Conservation (phyloP, 1,284 basidiomycete species). For the Garcileccinum viscosum region DNA sequence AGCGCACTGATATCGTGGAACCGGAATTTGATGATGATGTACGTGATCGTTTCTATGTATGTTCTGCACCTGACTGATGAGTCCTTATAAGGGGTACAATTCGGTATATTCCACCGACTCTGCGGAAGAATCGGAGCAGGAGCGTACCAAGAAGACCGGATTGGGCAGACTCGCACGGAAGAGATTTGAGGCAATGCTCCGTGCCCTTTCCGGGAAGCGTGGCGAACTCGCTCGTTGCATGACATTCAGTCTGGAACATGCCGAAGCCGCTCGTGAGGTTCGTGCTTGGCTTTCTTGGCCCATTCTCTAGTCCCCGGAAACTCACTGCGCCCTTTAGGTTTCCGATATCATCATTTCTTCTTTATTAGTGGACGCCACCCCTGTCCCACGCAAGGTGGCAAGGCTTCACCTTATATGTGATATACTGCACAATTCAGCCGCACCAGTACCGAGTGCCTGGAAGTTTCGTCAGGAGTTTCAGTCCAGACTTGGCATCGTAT, state of each 20-base stretch:
- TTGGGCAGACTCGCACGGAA: slow-evolving; percentile 81
- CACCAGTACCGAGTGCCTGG: slow-evolving; percentile 88
- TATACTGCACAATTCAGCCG: slow-evolving; percentile 95
- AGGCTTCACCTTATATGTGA: slow-evolving; percentile 95
- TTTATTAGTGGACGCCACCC: slow-evolving; percentile 83
- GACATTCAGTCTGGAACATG: slow-evolving; percentile 94
- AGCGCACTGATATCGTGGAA: slow-evolving; percentile 62
- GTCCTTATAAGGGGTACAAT: slow-evolving; percentile 75
- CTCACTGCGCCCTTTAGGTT: slow-evolving; percentile 56
- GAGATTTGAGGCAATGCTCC: slow-evolving; percentile 89
- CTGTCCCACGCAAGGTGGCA: slow-evolving; percentile 95
- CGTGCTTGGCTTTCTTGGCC: slow-evolving; percentile 16
- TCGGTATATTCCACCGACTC: slow-evolving; percentile 95
- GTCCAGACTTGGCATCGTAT: slow-evolving; percentile 83
- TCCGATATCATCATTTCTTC: slow-evolving; percentile 87
- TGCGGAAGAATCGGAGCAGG: slow-evolving; percentile 90
- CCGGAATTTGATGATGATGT: slow-evolving; percentile 89
- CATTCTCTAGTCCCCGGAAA: slow-evolving; percentile 4
- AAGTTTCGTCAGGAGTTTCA: slow-evolving; percentile 94
- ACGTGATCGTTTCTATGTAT: slow-evolving; percentile 29
- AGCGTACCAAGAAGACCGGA: slow-evolving; percentile 72
- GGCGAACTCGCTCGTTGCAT: slow-evolving; percentile 94
- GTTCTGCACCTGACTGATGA: slow-evolving; percentile 6
- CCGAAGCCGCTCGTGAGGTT: slow-evolving; percentile 91
- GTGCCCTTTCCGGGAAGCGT: slow-evolving; percentile 83